A percentile compares a stretch with the other conserved stretches of the same genome.
phyloP scores from a whole-genome alignment of 1,139 yeast species.

The Tardiomyces depauwii region DNA sequence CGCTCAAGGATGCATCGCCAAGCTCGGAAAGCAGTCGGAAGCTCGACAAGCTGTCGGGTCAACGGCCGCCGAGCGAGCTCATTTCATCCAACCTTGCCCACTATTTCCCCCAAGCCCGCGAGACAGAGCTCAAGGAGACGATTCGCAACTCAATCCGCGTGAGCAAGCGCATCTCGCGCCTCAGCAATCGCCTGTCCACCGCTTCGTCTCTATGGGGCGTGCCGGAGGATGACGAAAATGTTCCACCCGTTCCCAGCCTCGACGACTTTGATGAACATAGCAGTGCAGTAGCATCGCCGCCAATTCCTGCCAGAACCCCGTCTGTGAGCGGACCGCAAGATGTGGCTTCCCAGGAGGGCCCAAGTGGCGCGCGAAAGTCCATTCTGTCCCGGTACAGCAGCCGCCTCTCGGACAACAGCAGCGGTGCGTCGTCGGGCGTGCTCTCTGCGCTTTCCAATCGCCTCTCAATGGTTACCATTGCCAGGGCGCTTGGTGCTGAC shows the following conservation, averaged over 20 bases:
- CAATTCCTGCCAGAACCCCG: no score
- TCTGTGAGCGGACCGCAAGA: no score
- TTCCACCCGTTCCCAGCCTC: slow-evolving; percentile 36
- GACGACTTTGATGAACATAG: slow-evolving; percentile 32
- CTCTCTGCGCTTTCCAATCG: slow-evolving; percentile 13
- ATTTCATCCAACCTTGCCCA: slow-evolving; percentile 85
- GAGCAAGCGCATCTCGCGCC: slow-evolving; percentile 39
- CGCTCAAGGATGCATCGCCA: not conserved
- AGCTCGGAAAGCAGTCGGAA: not conserved
- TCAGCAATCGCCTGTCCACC: slow-evolving; percentile 22
- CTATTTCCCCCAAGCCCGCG: slow-evolving; percentile 80
- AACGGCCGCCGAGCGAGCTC: slow-evolving; percentile 87
- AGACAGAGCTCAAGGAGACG: slow-evolving; percentile 63
- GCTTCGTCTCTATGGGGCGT: slow-evolving; percentile 14
- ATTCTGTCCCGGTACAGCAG: not conserved
- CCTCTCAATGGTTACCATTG: slow-evolving; percentile 20
- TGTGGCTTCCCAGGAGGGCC: not conserved
- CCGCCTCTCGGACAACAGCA: not conserved
- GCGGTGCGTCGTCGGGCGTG: slow-evolving; percentile 4
- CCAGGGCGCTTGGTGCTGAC: slow-evolving; percentile 21
- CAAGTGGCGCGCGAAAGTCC: not conserved
- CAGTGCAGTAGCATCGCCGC: no score
- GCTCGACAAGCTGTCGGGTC: slow-evolving; percentile 37
- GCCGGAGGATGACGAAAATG: slow-evolving; percentile 18
- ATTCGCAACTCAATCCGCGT: slow-evolving; percentile 74